Percentiles rank a stretch among this genome's conserved stretches.
Evolutionary conservation across 768 basidiomycete genomes (phyloP).

Genomic region (Candolleomyces eurysporus): DNA sequence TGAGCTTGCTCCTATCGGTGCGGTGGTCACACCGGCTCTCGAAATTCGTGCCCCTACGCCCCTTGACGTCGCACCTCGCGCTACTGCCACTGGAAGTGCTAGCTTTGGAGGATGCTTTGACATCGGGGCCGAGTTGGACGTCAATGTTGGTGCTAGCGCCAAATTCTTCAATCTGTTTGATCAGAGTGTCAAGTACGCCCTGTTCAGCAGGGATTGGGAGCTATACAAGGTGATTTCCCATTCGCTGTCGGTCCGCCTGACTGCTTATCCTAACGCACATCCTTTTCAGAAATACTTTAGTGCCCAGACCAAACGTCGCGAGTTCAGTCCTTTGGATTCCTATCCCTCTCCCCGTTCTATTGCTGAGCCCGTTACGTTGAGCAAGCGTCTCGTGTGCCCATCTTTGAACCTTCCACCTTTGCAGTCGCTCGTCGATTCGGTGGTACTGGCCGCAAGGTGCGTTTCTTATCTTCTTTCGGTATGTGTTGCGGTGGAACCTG

Average conservation of each 20-base stretch:
- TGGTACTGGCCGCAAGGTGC: no score
- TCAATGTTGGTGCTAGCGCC: constrained; percentile 30
- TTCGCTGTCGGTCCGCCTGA: background rate
- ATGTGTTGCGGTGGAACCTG: no score
- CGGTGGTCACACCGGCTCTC: background rate
- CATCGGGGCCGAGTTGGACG: constrained; percentile 27
- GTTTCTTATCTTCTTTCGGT: no score
- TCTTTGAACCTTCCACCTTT: no score
- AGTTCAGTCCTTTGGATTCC: no score
- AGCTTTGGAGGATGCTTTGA: constrained; percentile 33
- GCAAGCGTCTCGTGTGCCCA: no score
- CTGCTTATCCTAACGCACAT: background rate
- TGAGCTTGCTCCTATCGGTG: background rate
- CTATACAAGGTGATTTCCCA: constrained; percentile 25
- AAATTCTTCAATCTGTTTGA: constrained; percentile 32
- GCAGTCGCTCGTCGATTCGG: no score
- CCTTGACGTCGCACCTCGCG: background rate
- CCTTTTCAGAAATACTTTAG: constrained; percentile 21
- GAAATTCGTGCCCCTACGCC: background rate
- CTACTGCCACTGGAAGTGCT: constrained; percentile 3
- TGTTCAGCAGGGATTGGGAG: constrained; percentile 31
- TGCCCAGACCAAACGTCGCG: constrained; percentile 2
- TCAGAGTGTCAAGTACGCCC: constrained; percentile 16
- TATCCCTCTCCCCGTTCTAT: constrained; percentile 10
- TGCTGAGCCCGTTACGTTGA: no score